Base-by-base conservation (phyloP, 2,329 filamentous ascomycete genomes). In the Fusarium neocosmosporiellum region DNA sequence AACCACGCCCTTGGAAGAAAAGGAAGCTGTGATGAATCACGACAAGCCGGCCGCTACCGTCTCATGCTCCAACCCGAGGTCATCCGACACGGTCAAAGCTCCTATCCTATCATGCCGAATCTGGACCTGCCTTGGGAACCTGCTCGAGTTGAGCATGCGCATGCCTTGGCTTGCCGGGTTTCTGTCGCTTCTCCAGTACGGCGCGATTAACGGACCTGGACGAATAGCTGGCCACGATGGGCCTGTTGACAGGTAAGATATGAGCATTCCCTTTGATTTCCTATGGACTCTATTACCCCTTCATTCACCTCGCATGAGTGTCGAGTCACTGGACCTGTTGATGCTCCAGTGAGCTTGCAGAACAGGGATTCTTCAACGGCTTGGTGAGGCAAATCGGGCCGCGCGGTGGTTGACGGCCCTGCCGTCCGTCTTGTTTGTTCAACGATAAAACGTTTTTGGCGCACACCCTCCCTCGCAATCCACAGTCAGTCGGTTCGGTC, bases 151-250 rank as follows among this genome's bases (percentile, higher is more conserved):
- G 79, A 87, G 92, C 75, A 82, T 86, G 73, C 93, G 94, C 82
- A 97, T 98, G 94, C 96, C 96, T 72, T 98, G 96, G 96, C 88
- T 98, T 65, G 88, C 87, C 79, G 94, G 94, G 79, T 85, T 89
- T 75, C 81, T 96, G 68, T 93, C 93, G 65, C 88, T 98, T 82
- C 81, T 92, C 75, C 94, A 96, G 83, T 92, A 93, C 86, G 87
- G 90, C 75, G 88, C 91, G 78, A 83, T 96, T 78, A 86, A 87
- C 78, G 94, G 95, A 27, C 94, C 94, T 73, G 93, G 94, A 78
- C 89, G 84, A 83, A 83, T 97, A 73, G 94, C 93, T 80, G 88
- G 89, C 78, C 89, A 92, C 31, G 89, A 97, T 81, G 92, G 94
- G 72, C 88, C 91, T 81, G 85, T 98, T 83, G 96, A 98, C 86